Evolutionary conservation across 164 flowering plant species (phyloP), one percentile per base, ranked within the genome.

Genomic region (Vitis amurensis): DNA sequence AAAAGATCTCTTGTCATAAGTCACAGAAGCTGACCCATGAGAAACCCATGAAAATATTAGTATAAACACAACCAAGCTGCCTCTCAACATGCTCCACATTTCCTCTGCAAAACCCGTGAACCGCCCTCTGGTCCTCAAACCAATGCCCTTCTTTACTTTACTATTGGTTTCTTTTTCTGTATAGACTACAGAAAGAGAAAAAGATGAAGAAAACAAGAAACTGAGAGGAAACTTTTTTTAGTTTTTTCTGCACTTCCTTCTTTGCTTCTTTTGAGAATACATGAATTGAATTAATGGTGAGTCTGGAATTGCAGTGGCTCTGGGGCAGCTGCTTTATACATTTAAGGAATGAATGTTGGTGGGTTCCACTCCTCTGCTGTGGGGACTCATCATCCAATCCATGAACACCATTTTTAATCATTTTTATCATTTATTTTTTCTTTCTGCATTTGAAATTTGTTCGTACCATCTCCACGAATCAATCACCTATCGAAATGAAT

Each of bases 1-100:
- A 9, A 94, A 69, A 11, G 95, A 91, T 63, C 78, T 89, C 16
- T 77, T 76, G 64, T 94, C 97, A 64, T 92, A 94, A 30, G 87
- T 68, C 15, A 94, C 98, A 72, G 89, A 74, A 17, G 90, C 86
- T 64, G 52, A 58, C 56, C 74, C 89, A 53, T 74, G 67, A 48
- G 65, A 74, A 73, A 76, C 48, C 73, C 79, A 78, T 10, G 79
- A 78, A 51, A 73, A 70, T 48, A 76, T 47, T 9, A 81, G 9
- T 4, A 74, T 23, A 3, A 59, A 4, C 63, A 75, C 1, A 15
- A 71, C 37, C 59, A 63, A 63, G 61, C 10, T 58, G 51, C 30
- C 53, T 48, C 63, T 48, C 37, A 50, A 44, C 68, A 74, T 23
- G 29, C 55, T 68, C 61, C 68, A n/a, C 71, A 65, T 69, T 68